Evolutionary conservation across 352 stramenopile genomes (phyloP).

Genomic region (Globisporangium cederbergense): DNA sequence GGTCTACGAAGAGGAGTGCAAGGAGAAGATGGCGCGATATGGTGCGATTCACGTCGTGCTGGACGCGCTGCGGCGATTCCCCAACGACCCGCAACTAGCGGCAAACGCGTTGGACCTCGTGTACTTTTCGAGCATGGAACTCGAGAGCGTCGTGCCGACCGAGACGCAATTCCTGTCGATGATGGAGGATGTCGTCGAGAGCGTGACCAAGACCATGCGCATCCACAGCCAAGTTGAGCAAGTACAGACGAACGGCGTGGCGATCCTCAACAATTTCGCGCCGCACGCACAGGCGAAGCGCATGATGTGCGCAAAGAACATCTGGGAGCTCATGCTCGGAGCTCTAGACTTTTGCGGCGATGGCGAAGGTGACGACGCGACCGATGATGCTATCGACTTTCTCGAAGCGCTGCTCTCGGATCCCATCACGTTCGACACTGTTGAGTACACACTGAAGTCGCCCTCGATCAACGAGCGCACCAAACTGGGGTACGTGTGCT

Average conservation of each 20-base stretch:
- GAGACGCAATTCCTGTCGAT: conserved; percentile 4
- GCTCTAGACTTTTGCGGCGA: conserved; percentile 20
- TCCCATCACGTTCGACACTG: conserved; percentile 7
- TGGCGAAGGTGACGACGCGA: conserved; percentile 18
- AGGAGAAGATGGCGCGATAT: conserved; percentile 33
- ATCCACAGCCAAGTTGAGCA: conserved; percentile 27
- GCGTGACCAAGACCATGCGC: conserved; percentile 34
- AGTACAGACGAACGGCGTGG: conserved; percentile 50
- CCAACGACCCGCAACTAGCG: conserved; percentile 35
- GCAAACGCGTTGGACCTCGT: conserved; percentile 46
- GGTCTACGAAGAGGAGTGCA: conserved; percentile 53
- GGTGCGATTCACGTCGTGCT: conserved; percentile 33
- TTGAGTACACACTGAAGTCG: conserved; percentile 9
- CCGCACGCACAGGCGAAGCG: conserved; percentile 28
- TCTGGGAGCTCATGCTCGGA: conserved; percentile 32
- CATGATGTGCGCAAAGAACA: conserved; percentile 12
- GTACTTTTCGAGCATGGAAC: conserved; percentile 47
- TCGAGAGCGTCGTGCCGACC: conserved; percentile 24
- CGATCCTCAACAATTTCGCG: conserved; percentile 39
- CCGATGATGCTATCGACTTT: conserved; percentile 34
- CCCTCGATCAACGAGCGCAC: conserved; percentile 13
- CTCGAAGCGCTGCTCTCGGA: conserved; percentile 39
- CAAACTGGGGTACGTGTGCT: conserved; percentile 8
- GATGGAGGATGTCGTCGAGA: conserved; percentile 23
- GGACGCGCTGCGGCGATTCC: conserved; percentile 30